A percentile compares a stretch with the other conserved stretches of the same genome.
phyloP scores from a whole-genome alignment of 352 stramenopile genomes.

The Globisporangium iwayamae region DNA sequence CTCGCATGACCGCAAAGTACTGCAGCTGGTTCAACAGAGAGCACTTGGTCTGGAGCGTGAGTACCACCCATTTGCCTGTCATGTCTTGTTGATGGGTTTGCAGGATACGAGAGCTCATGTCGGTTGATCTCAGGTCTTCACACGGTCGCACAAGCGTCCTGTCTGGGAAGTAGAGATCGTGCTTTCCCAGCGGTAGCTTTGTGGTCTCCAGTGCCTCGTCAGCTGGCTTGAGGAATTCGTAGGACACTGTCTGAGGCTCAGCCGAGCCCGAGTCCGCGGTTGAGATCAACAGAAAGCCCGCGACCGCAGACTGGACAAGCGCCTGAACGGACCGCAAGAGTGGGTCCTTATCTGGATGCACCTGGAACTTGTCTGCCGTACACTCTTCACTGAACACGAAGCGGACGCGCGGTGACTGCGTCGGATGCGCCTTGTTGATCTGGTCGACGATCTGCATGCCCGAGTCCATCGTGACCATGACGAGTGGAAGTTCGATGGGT shows the following conservation, averaged over 20 bases:
- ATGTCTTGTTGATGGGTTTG: conserved; percentile 13
- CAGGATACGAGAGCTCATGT: conserved; percentile 3
- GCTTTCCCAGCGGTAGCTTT: conserved; percentile 43
- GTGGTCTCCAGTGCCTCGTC: background rate
- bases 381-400: conserved; percentile 60
- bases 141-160: conserved; percentile 32
- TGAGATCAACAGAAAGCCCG: conserved; percentile 53
- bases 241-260: conserved; percentile 26
- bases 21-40: conserved; percentile 37
- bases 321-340: conserved; percentile 32
- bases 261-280: conserved; percentile 37
- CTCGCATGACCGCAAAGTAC: conserved; percentile 33
- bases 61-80: conserved; percentile 26
- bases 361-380: conserved; percentile 33
- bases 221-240: conserved; percentile 28
- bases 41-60: conserved; percentile 29
- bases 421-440: conserved; percentile 27
- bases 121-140: conserved; percentile 6
- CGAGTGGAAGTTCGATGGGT: conserved; percentile 45
- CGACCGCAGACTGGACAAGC: conserved; percentile 34
- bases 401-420: conserved; percentile 35
- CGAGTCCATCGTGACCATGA: conserved; percentile 67
- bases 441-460: conserved; percentile 41
- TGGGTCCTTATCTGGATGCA: conserved; percentile 41
- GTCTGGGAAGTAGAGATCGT: conserved; percentile 31